Base-by-base conservation (phyloP, 2,329 filamentous ascomycete genomes). In the Metarhizium anisopliae region DNA sequence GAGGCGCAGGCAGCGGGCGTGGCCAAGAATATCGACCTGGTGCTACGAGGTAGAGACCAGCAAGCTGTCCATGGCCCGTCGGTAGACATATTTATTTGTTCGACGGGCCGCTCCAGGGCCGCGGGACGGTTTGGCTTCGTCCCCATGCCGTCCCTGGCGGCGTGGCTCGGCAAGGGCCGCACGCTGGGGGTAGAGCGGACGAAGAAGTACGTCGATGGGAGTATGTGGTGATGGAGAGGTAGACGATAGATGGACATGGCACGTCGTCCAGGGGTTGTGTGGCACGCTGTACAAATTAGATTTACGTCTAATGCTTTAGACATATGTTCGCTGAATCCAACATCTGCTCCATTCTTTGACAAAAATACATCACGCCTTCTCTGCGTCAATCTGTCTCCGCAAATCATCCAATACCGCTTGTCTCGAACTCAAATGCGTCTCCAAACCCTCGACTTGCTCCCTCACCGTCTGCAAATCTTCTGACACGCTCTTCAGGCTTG, bases 391-490 rank as follows among this genome's bases (percentile, higher is more conserved):
- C 74, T 96, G 85, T 67, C 83, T 78, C 72, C 84, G 82, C 68
- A 97, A 68, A 69, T 90, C 87, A 51, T 87, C 84, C 64, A 99
- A 74, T 35, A 86, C 82, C 61, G 86, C 82, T 71, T 93, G 83
- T 59, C 94, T 80, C 61, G 85, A 84, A 65, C 83, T 80, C 66
- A 96, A 74, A 76, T 99, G 94, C 59, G 78, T 74, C 75, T 95
- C 91, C 61, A 99, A 71, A 1, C 92, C 91, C 61, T 96, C 91
- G 2, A 99, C 86, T 77, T 99, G 93, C 73, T 97, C 93, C 66
- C 83, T 86, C n/a, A 99, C 90, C 50, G 89, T 89, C 64, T 87
- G 82, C 68, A 99, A 81, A 72, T 99, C 94, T 42, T 95, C 92
- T 56, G 83, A 77, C 47, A 96, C 84, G 42, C 85, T 84, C 72